Evolutionary conservation across 306 rosid genomes (phyloP).

Genomic region (barrel medic (Medicago truncatula)): MtrunA17r5.0-ANR NC_053045.1:7157001-7157500

Average conservation of each 20-base stretch:
- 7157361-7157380: slow-evolving; percentile 60
- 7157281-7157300: slow-evolving; percentile 71
- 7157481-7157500: too few relatives aligned
- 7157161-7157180: slow-evolving; percentile 65
- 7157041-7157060: too few relatives aligned
- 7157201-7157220: slow-evolving; percentile 88
- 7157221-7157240: slow-evolving; percentile 91
- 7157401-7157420: slow-evolving; percentile 76
- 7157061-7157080: too few relatives aligned
- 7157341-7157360: slow-evolving; percentile 90
- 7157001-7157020: too few relatives aligned
- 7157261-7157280: slow-evolving; percentile 68
- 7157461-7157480: too few relatives aligned
- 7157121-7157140: slow-evolving; percentile 59
- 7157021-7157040: too few relatives aligned
- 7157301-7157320: slow-evolving; percentile 99
- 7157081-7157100: too few relatives aligned
- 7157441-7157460: slow-evolving; percentile 37
- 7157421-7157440: slow-evolving; percentile 57
- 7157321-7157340: slow-evolving; percentile 85
- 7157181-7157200: slow-evolving; percentile 82
- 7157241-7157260: slow-evolving; percentile 73
- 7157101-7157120: too few relatives aligned
- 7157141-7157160: slow-evolving; percentile 66
- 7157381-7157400: slow-evolving; percentile 96